These are phyloP conservation scores for Vitis cinerea DNA, from an alignment of 164 flowering plant species.

Conservation along the genomic window DNA sequence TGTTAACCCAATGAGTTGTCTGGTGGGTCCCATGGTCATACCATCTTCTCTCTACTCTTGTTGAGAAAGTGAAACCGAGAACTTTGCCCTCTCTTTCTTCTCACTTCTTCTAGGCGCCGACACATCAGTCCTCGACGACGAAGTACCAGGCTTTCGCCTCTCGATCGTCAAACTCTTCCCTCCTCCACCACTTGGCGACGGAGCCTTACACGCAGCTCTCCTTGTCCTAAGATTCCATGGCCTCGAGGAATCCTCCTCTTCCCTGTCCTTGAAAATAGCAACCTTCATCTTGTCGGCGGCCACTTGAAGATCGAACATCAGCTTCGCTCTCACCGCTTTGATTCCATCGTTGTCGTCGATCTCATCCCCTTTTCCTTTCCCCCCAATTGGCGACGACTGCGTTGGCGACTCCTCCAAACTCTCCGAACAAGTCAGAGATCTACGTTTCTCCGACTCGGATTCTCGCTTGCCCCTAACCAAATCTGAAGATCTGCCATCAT, in stretches of 20 bases:
- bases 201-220: slow-evolving; percentile 50
- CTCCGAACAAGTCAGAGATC: slow-evolving; percentile 2
- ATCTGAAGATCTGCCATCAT: slow-evolving; percentile 24
- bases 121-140: slow-evolving; percentile 30
- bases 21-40: no score
- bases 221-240: slow-evolving; percentile 88
- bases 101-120: slow-evolving; percentile 12
- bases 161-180: slow-evolving; percentile 19
- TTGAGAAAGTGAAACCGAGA: slow-evolving; percentile 45
- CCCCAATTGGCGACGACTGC: neutral
- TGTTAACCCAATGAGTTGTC: no score
- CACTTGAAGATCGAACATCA: slow-evolving; percentile 52
- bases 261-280: slow-evolving; percentile 29
- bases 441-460: slow-evolving; percentile 9
- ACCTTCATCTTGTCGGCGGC: slow-evolving; percentile 55
- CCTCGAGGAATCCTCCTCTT: slow-evolving; percentile 20
- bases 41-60: slow-evolving; percentile 25
- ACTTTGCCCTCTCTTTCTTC: slow-evolving; percentile 42
- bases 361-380: slow-evolving; percentile 5
- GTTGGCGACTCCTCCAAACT: slow-evolving; percentile 1
- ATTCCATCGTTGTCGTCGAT: slow-evolving; percentile 37
- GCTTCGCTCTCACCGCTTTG: slow-evolving; percentile 55
- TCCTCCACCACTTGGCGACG: slow-evolving; percentile 36
- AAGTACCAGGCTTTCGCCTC: slow-evolving; percentile 13
- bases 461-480: neutral